Conservation (phyloP, 306 rosid genomes). For the Elaeagnus macrophylla region DNA sequence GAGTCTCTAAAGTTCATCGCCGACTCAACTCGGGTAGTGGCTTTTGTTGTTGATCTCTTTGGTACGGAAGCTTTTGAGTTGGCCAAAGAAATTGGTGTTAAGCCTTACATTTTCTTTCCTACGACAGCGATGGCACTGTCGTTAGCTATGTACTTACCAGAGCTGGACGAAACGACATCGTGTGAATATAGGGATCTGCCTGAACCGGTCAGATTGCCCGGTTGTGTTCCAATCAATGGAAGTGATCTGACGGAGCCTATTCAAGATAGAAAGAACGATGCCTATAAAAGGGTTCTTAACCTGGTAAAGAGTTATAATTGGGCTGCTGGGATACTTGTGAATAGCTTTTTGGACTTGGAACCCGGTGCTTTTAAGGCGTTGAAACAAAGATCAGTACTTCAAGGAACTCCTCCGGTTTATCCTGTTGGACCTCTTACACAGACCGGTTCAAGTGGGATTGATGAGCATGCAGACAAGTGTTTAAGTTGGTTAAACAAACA, state of each 20-base stretch:
- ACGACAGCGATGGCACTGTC: conserved; percentile 9
- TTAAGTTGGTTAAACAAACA: conserved; percentile 24
- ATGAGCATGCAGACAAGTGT: conserved; percentile 5
- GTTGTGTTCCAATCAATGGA: conserved; percentile 18
- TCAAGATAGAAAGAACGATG: conserved; percentile 12
- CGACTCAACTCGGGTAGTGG: conserved; percentile 16
- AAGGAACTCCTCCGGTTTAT: conserved; percentile 13
- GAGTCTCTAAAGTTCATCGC: conserved; percentile 10
- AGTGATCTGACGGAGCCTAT: background rate
- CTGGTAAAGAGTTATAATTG: background rate
- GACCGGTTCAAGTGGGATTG: conserved; percentile 8
- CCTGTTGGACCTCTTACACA: conserved; percentile 37
- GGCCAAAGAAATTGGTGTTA: conserved; percentile 11
- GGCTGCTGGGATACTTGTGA: conserved; percentile 16
- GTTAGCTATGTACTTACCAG: conserved; percentile 12
- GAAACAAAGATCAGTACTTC: background rate
- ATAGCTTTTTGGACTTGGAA: conserved; percentile 17
- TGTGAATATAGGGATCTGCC: conserved; percentile 18
- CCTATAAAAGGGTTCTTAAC: background rate
- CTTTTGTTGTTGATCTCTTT: conserved; percentile 14
- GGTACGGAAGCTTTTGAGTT: conserved; percentile 16
- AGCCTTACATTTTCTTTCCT: conserved; percentile 9
- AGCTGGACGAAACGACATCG: conserved; percentile 13
- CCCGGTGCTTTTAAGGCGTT: conserved; percentile 14
- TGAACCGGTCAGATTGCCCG: conserved; percentile 15